Percentiles rank a stretch among this genome's conserved stretches.
Evolutionary conservation across 1,284 basidiomycete species (phyloP).

Genomic region (Trametes polyzona): DNA sequence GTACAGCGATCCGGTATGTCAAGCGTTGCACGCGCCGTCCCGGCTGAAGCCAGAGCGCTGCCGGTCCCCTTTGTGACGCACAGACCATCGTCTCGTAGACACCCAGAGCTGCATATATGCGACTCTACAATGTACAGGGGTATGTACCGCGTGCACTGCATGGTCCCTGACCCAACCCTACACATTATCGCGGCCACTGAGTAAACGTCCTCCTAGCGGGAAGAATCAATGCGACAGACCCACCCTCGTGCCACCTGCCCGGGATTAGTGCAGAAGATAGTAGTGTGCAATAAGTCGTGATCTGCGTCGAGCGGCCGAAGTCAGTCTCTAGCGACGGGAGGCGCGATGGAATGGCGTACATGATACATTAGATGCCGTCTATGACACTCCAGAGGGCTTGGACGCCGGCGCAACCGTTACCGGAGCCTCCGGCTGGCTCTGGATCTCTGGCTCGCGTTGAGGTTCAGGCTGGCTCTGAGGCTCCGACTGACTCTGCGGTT

Average conservation of each 20-base stretch:
- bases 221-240: background rate
- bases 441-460: no score
- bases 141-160: slow-evolving; percentile 8
- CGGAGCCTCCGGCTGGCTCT: no score
- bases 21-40: no score
- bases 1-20: no score
- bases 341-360: background rate
- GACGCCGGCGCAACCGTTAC: background rate
- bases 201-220: no score
- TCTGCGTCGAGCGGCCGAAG: background rate
- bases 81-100: background rate
- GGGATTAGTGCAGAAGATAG: slow-evolving; percentile 12
- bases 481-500: no score
- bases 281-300: slow-evolving; percentile 17
- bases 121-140: slow-evolving; percentile 6
- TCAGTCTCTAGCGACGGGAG: background rate
- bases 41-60: no score
- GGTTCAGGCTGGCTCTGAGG: no score
- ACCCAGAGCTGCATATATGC: background rate
- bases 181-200: background rate
- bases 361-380: slow-evolving; percentile 16
- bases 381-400: background rate
- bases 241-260: slow-evolving; percentile 3
- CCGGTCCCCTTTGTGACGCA: no score
- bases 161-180: slow-evolving; percentile 9